Evolutionary conservation across 2,329 filamentous ascomycete genomes (phyloP).

Genomic region (Parastagonospora avenae): DNA sequence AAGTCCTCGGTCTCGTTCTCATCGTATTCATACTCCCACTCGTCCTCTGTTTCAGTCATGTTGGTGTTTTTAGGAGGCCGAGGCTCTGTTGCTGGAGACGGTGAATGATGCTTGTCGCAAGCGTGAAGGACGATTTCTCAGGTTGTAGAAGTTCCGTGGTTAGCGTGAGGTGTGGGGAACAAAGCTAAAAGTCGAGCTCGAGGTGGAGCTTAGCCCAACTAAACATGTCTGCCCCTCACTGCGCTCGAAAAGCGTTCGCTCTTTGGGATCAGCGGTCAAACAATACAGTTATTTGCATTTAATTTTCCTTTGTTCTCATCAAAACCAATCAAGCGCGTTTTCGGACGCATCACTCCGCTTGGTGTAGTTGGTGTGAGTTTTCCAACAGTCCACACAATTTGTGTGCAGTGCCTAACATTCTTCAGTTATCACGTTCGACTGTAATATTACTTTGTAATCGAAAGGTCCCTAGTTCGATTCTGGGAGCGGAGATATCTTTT

Average conservation of each 20-base stretch:
- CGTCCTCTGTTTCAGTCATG: slow-evolving; percentile 37
- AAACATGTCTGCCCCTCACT: too few species aligned
- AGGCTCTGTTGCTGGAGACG: too few species aligned
- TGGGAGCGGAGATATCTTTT: slow-evolving; percentile 41
- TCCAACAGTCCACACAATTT: neutral
- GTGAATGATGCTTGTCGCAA: too few species aligned
- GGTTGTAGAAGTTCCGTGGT: too few species aligned
- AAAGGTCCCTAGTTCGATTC: slow-evolving; percentile 42
- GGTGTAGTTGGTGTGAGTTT: slow-evolving; percentile 36
- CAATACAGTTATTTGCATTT: neutral
- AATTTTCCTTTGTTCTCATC: neutral
- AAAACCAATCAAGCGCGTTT: slow-evolving; percentile 3
- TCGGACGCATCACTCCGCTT: slow-evolving; percentile 24
- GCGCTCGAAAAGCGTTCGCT: too few species aligned
- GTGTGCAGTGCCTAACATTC: neutral
- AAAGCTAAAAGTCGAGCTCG: too few species aligned
- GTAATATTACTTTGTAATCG: slow-evolving; percentile 41
- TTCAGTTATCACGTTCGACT: slow-evolving; percentile 42
- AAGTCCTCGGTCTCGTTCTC: slow-evolving; percentile 61
- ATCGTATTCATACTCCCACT: slow-evolving; percentile 68
- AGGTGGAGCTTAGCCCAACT: too few species aligned
- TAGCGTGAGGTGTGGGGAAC: too few species aligned
- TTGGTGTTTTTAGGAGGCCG: neutral
- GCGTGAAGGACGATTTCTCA: too few species aligned
- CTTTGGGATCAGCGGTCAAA: too few species aligned